Base-by-base conservation (phyloP, 768 basidiomycete genomes). In the Butyriboletus loyo region DNA sequence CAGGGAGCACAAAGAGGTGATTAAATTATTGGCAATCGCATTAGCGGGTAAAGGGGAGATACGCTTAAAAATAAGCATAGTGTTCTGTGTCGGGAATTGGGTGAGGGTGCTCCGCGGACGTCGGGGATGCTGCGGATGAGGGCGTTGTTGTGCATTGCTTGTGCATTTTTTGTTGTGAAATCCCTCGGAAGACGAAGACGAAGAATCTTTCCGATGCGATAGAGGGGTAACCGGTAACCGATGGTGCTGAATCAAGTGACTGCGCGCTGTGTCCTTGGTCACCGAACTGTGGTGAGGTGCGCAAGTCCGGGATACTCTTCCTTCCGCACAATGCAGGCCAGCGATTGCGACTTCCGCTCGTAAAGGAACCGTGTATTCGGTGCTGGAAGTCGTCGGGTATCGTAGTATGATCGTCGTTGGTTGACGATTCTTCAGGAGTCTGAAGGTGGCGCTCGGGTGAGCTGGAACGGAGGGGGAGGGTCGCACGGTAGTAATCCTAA, bases 61-160 rank as follows among this genome's bases (percentile, higher is more conserved):
- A n/a, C 94, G 85, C 34, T 87, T 86, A 73, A 99, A n/a, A 99
- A 71, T 99, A 98, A 1, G 92, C 89, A 62, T 92, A 88, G 22
- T 89, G 83, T 63, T 95, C 91, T 4, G 82, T 79, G 37, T 92
- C 84, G 19, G 82, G 80, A 3, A 79, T 73, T 1, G 76, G 69
- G 38, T 73, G 75, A 7, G 60, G 47, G 40, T 57, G 64, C 38
- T 72, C 73, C 9, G 65, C 56, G 21, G 69, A 62, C 4, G 74
- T 68, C 27, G 79, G 77, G 7, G 80, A 76, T 27, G 73, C 65
- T 58, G 58, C 63, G 48, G 66, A 59, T 52, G 69, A 61, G 22
- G 65, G 63, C 21, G 74, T 74, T 47, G 66, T 67, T 15, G 56
- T 46, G 27, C 57, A 65, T 30, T 61, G 54, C 39, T 63, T 65